Evolutionary conservation across 2,329 filamentous ascomycete genomes (phyloP), one percentile per base, ranked within the genome.

Genomic region (Cladosporium austrohemisphaericum): DNA sequence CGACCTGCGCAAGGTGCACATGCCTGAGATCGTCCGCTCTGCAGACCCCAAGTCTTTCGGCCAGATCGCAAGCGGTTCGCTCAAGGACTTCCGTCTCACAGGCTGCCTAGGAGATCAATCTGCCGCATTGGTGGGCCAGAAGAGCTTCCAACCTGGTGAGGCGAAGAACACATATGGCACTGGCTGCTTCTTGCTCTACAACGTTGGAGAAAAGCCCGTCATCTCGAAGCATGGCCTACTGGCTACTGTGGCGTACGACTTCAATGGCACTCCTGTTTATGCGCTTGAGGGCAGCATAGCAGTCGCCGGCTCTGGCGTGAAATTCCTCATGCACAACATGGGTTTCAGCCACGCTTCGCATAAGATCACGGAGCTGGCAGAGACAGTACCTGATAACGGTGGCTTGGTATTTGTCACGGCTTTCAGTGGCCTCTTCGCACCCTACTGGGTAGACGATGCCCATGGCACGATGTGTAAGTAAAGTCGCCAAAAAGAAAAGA

Each of bases 101-200:
- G 89, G 89, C 59, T 93, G 88, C 64, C 71, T 94, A 13, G 89
- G 89, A 53, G 89, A 95, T 63, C 89, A 95, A 68, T 92, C 88
- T 29, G 85, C 88, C 44, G 89, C 89, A 9, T 73, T 95, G 41
- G 88, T 95, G n/a, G 89, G 89, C 4, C 61, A 64, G 40, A 57
- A 57, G 48, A 88, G 85, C 11, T 95, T 95, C 71, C 79, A 76
- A 3, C 84, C 88, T 1, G 90, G 90, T 44, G 80, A 83, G 59
- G 90, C 88, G 36, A 95, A 95, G 76, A 94, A 93, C 69, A 95
- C 89, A 0, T 94, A 94, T 65, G 89, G 89, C 31, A 95, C 89
- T 0, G 89, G 89, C 33, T 93, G 88, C 65, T 95, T 95, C 74
- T 73, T 95, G 57, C 78, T 95, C 4, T 94, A 93, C 72, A 94